phyloP scores from a whole-genome alignment of 2,329 filamentous ascomycete species.

The Hirsutella minnesotensis region DNA sequence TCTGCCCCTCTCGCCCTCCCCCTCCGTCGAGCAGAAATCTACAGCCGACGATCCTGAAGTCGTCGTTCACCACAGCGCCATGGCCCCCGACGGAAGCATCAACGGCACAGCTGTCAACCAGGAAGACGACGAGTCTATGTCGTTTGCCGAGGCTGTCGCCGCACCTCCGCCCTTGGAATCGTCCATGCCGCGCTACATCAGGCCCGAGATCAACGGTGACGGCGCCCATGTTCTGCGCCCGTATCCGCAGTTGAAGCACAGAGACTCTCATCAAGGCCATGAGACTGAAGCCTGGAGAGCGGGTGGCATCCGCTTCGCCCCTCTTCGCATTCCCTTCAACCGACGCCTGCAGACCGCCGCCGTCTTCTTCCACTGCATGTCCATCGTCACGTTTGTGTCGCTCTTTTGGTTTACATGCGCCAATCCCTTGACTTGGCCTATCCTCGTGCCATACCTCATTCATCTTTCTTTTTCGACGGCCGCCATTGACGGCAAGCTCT shows the following conservation, averaged over 20 bases:
- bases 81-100: not conserved
- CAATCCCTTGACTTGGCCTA: slow-evolving; percentile 84
- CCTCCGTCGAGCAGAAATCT: not conserved
- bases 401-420: slow-evolving; percentile 85
- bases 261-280: slow-evolving; percentile 7
- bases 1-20: not conserved
- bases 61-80: not conserved
- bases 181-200: not conserved
- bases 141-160: slow-evolving; percentile 11
- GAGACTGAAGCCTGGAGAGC: slow-evolving; percentile 22
- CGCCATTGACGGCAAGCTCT: slow-evolving; percentile 62
- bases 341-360: slow-evolving; percentile 68
- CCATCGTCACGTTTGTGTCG: slow-evolving; percentile 58
- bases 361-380: slow-evolving; percentile 61
- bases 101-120: not conserved
- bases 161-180: not conserved
- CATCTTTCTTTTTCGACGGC: slow-evolving; percentile 73
- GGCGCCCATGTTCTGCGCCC: slow-evolving; percentile 5
- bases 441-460: slow-evolving; percentile 64
- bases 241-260: slow-evolving; percentile 17
- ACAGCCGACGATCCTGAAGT: not conserved
- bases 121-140: slow-evolving; percentile 4
- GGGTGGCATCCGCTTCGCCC: slow-evolving; percentile 68
- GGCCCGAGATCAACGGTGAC: slow-evolving; percentile 1
- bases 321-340: slow-evolving; percentile 59